Percentiles rank a stretch among this genome's conserved stretches.
Evolutionary conservation across 768 basidiomycete species (phyloP).

Genomic region (Podaxis sp.): DNA sequence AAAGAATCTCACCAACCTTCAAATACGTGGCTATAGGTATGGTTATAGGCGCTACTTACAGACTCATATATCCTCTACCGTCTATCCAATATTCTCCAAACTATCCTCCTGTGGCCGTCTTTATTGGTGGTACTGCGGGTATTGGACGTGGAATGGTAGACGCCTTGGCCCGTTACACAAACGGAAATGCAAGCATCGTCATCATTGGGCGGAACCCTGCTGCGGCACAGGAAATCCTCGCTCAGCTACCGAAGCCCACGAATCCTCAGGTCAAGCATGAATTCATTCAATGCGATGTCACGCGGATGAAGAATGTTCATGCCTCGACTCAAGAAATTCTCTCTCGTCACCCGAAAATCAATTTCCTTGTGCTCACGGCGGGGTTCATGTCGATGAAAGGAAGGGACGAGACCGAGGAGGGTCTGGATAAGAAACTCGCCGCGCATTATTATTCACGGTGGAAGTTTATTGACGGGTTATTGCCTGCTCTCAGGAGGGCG

Average conservation of each 20-base stretch:
- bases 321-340: constrained; percentile 30
- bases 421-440: constrained; percentile 32
- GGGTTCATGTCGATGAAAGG: constrained; percentile 43
- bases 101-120: constrained; percentile 31
- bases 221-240: constrained; percentile 44
- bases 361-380: constrained; percentile 47
- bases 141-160: constrained; percentile 45
- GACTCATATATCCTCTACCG: background rate
- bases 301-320: constrained; percentile 44
- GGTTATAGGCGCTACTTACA: too few species aligned
- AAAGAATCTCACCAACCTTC: background rate
- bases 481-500: constrained; percentile 43
- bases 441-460: constrained; percentile 53
- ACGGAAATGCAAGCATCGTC: constrained; percentile 47
- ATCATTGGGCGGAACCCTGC: constrained; percentile 48
- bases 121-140: constrained; percentile 42
- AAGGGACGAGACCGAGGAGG: constrained; percentile 32
- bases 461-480: constrained; percentile 45
- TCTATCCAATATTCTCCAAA: constrained; percentile 9
- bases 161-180: constrained; percentile 40
- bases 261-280: constrained; percentile 25
- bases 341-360: constrained; percentile 41
- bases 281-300: constrained; percentile 47
- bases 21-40: background rate
- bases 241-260: constrained; percentile 33